Base-by-base conservation (phyloP, 768 basidiomycete species). In the Mycena capillaripes region DNA sequence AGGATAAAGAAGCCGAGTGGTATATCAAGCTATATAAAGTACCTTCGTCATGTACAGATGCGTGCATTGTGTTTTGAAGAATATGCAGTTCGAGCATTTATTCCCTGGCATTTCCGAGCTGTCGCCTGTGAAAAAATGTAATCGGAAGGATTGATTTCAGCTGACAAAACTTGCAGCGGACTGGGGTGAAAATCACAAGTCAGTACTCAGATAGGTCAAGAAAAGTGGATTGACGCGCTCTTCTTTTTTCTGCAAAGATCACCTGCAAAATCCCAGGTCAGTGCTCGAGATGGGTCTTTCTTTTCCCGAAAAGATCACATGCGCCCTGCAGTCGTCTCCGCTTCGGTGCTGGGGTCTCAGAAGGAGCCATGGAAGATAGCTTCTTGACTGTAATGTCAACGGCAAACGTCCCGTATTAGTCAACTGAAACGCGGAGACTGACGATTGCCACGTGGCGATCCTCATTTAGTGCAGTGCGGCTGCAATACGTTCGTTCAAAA, bases 1-100 rank as follows among this genome's bases (percentile, higher is more conserved):
- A 63, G 11, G 10, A 59, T 17, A 42, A 21, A 50, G 32, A 1
- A 3, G 38, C 23, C 19, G 34, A 61, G 19, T 30, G n/a, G 17
- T 42, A 55, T 11, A 72, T 73, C 75, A 17, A 52, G 25, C 14
- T n/a, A 9, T 32, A 23, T 42, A 42, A 17, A 42, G 14, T 74
- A 90, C 90, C 83, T 90, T 90, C n/a, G 86, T 82, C 17, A 53
- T 52, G 38, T 86, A 86, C 70, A 86, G 85, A 74, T 92, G 91
- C 3, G 86, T 89, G 76, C 91, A 92, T 50, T 87, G 83, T 3
- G 85, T 81, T 44, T 81, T 82, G 42, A 83, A 86, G 1, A 82
- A 75, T 0, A 84, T 82, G 75, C 91, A 92, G 74, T 91, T 92
- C 0, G 90, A 85, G 74, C 91, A 92, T 59, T 81, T 79, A 44